Percentiles rank a stretch among this genome's conserved stretches.
Conservation (phyloP, 768 basidiomycete species). For the Collybiopsis luxurians region DNA sequence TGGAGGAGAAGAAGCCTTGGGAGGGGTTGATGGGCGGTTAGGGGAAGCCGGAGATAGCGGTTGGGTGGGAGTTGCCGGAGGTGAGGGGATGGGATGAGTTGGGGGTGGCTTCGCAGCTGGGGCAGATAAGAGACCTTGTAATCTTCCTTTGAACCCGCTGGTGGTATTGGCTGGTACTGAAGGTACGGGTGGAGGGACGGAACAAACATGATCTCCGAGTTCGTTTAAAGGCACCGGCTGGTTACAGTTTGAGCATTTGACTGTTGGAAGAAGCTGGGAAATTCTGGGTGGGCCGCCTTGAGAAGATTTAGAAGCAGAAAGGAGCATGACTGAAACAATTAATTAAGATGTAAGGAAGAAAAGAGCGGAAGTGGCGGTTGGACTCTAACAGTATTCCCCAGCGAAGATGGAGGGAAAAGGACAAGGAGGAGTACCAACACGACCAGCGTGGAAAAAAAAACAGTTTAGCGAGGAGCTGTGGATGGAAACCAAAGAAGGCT, state of each 20-base stretch:
- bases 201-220: constrained; percentile 79
- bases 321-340: neutral
- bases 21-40: neutral
- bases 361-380: too few relatives aligned
- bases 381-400: too few relatives aligned
- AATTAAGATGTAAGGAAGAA: neutral
- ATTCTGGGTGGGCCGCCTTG: constrained; percentile 18
- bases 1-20: constrained; percentile 13
- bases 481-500: too few relatives aligned
- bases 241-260: constrained; percentile 83
- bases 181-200: constrained; percentile 44
- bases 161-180: constrained; percentile 24
- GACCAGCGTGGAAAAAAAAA: too few relatives aligned
- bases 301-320: neutral
- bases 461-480: too few relatives aligned
- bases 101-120: neutral
- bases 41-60: neutral
- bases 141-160: neutral
- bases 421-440: too few relatives aligned
- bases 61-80: too few relatives aligned
- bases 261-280: constrained; percentile 77
- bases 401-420: too few relatives aligned
- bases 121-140: neutral
- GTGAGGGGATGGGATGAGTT: neutral
- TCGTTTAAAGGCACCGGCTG: constrained; percentile 66